A percentile compares a stretch with the other conserved stretches of the same genome.
These are phyloP conservation scores for Backusella mclennaniae DNA, from an alignment of 192 early-diverging fungal genomes.

Conservation along the genomic window DNA sequence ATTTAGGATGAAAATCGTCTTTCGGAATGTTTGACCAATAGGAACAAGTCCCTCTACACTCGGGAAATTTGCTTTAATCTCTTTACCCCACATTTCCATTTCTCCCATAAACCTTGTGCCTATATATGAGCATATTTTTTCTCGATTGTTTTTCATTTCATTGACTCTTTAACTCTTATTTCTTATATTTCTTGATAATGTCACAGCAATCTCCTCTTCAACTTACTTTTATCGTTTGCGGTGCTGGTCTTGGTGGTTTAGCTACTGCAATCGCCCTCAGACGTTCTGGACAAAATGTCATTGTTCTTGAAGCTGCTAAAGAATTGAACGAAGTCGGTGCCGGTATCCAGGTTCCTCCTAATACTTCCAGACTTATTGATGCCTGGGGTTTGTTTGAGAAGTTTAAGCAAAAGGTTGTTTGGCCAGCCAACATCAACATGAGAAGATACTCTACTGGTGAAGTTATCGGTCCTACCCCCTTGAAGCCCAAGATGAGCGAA, in stretches of 20 bases:
- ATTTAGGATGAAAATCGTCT: not conserved
- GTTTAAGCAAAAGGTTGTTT: constrained; percentile 14
- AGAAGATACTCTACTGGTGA: constrained; percentile 21
- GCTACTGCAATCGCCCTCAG: constrained; percentile 17
- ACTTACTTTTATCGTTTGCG: constrained; percentile 15
- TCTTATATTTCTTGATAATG: constrained; percentile 11
- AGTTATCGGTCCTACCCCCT: constrained; percentile 10
- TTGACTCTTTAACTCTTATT: not conserved
- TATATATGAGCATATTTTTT: constrained; percentile 6
- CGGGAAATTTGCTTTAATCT: not conserved
- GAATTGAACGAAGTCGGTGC: constrained; percentile 19
- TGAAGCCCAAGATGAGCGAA: constrained; percentile 17
- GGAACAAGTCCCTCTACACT: not conserved
- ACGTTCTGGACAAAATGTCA: constrained; percentile 15
- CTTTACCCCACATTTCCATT: constrained; percentile 1
- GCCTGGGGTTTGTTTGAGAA: constrained; percentile 12
- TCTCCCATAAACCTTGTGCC: not conserved
- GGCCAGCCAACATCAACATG: constrained; percentile 12
- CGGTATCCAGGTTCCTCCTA: constrained; percentile 22
- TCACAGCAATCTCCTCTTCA: not conserved
- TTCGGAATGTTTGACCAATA: not conserved
- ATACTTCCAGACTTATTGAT: constrained; percentile 16
- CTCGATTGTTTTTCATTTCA: not conserved
- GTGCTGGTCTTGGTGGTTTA: constrained; percentile 18
- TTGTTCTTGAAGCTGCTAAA: constrained; percentile 19